Evolutionary conservation across 306 rosid species (phyloP).

Genomic region (Dicorynia guianensis): DNA sequence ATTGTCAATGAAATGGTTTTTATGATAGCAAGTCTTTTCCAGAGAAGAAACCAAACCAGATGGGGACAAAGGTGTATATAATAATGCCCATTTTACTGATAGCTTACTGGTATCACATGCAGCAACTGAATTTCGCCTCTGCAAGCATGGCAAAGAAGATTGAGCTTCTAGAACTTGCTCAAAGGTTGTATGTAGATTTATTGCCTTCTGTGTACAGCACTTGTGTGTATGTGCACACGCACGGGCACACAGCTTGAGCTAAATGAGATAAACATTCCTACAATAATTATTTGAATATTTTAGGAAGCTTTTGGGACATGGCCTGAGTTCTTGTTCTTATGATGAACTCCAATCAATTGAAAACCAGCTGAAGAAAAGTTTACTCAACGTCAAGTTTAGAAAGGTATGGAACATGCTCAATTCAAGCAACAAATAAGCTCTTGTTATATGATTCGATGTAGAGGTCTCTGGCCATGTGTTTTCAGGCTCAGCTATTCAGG

Average conservation of each 20-base stretch:
- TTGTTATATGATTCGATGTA: background rate
- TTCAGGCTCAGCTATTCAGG: conserved; percentile 47
- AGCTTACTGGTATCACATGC: conserved; percentile 16
- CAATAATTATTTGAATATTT: conserved; percentile 13
- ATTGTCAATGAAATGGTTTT: no score
- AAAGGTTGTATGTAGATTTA: conserved; percentile 46
- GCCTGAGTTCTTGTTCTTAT: conserved; percentile 46
- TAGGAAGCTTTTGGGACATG: conserved; percentile 67
- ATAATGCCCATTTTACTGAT: background rate
- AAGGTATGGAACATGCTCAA: conserved; percentile 45
- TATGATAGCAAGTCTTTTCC: no score
- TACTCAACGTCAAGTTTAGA: conserved; percentile 48
- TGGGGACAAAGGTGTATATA: background rate
- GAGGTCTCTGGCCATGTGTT: background rate
- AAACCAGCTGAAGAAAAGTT: conserved; percentile 52
- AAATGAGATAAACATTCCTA: background rate
- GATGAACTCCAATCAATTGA: conserved; percentile 51
- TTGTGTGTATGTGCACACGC: background rate
- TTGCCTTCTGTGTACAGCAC: background rate
- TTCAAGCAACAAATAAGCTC: background rate
- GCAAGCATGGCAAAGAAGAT: conserved; percentile 49
- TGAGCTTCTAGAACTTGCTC: conserved; percentile 52
- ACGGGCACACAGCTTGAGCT: background rate
- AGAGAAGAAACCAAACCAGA: no score
- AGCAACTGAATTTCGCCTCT: conserved; percentile 57